Percentiles rank a stretch among this genome's conserved stretches.
Evolutionary conservation across 805 yeast genomes (phyloP).

Genomic region (Kuraishia floccosa): DNA sequence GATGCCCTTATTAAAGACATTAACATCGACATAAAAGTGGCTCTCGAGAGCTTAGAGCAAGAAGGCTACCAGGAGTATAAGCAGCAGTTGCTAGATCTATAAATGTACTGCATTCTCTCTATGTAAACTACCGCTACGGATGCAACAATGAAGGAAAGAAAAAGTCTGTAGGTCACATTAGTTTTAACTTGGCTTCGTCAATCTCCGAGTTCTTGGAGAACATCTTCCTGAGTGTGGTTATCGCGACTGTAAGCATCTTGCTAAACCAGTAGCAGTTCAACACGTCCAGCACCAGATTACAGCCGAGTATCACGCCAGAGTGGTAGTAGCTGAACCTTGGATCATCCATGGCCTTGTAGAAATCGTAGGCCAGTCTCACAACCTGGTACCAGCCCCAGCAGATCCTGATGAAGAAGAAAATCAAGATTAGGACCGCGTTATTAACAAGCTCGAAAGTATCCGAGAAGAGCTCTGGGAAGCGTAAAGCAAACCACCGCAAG

Average conservation of each 20-base stretch:
- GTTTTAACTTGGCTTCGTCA: slow-evolving; percentile 16
- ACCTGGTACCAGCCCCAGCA: slow-evolving; percentile 28
- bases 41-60: slow-evolving; percentile 34
- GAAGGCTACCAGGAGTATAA: no score
- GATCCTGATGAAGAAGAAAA: slow-evolving; percentile 22
- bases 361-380: slow-evolving; percentile 13
- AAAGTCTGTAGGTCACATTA: slow-evolving; percentile 17
- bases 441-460: slow-evolving; percentile 18
- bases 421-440: slow-evolving; percentile 18
- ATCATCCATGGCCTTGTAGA: slow-evolving; percentile 13
- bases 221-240: slow-evolving; percentile 20
- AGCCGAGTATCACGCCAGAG: slow-evolving; percentile 14
- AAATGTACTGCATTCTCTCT: no score
- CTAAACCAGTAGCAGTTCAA: slow-evolving; percentile 24
- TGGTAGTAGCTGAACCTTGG: slow-evolving; percentile 15
- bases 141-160: no score
- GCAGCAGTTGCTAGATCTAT: no score
- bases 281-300: slow-evolving; percentile 20
- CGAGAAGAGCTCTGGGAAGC: slow-evolving; percentile 15
- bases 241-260: slow-evolving; percentile 23
- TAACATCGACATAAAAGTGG: slow-evolving; percentile 63
- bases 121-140: no score
- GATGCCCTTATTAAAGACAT: slow-evolving; percentile 85
- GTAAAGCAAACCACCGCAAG: slow-evolving; percentile 23
- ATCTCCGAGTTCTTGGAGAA: slow-evolving; percentile 8